phyloP scores from a whole-genome alignment of 352 stramenopile genomes.

The Globisporangium heterothallicum region DNA sequence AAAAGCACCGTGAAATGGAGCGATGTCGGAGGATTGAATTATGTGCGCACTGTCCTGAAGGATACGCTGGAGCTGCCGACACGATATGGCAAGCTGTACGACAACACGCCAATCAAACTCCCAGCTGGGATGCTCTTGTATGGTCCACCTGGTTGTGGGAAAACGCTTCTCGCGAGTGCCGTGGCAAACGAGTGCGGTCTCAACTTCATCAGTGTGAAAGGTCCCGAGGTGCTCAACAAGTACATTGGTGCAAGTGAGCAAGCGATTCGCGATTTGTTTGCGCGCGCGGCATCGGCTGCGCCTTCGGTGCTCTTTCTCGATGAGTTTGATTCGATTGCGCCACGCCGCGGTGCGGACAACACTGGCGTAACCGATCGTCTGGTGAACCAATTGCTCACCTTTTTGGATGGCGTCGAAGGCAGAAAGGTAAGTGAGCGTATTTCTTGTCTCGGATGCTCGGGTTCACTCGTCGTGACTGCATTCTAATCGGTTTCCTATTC shows the following conservation, averaged over 20 bases:
- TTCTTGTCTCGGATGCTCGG: constrained; percentile 8
- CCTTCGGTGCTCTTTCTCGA: constrained; percentile 83
- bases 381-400: constrained; percentile 98
- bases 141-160: constrained; percentile 88
- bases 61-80: constrained; percentile 87
- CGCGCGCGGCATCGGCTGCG: constrained; percentile 60
- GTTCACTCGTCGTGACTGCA: too few species aligned
- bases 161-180: constrained; percentile 84
- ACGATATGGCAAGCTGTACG: constrained; percentile 73
- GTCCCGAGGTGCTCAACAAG: constrained; percentile 87
- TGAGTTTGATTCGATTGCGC: constrained; percentile 95
- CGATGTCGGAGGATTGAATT: constrained; percentile 78
- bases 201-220: constrained; percentile 91
- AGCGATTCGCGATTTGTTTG: constrained; percentile 85
- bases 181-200: constrained; percentile 84
- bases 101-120: constrained; percentile 77
- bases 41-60: constrained; percentile 81
- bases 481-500: too few species aligned
- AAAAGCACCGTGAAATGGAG: constrained; percentile 85
- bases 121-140: constrained; percentile 86
- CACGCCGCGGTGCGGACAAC: constrained; percentile 90
- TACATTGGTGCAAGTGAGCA: constrained; percentile 90
- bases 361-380: constrained; percentile 96
- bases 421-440: constrained; percentile 39
- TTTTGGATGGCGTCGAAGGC: constrained; percentile 95